Evolutionary conservation across 345 rosid species (phyloP).

Genomic region (Sisymbrium altissimum): DNA sequence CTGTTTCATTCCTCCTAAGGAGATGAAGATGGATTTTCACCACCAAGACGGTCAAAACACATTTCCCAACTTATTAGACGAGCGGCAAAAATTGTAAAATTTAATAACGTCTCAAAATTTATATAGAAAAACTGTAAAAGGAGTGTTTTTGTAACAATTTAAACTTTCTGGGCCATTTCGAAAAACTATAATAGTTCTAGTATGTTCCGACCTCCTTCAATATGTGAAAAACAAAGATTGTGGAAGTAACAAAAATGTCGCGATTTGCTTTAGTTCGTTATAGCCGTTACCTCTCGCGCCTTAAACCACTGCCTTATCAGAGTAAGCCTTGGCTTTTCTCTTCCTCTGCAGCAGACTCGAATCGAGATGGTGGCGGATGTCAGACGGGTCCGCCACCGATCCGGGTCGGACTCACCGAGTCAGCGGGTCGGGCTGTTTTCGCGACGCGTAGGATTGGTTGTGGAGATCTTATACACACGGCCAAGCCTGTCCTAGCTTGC

Average conservation of each 20-base stretch:
- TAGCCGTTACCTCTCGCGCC: slow-evolving; percentile 46
- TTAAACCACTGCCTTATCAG: slow-evolving; percentile 5
- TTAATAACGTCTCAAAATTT: neutral
- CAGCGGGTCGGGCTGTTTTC: slow-evolving; percentile 87
- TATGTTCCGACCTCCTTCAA: neutral
- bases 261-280: slow-evolving; percentile 25
- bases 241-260: slow-evolving; percentile 14
- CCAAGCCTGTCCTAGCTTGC: slow-evolving; percentile 54
- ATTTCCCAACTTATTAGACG: slow-evolving; percentile 9
- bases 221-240: neutral
- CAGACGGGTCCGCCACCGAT: slow-evolving; percentile 60
- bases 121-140: neutral
- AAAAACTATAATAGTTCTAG: neutral
- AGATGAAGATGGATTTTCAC: slow-evolving; percentile 44
- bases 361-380: slow-evolving; percentile 15
- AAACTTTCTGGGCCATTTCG: neutral
- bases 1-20: slow-evolving; percentile 86
- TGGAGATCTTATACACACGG: slow-evolving; percentile 85
- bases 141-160: neutral
- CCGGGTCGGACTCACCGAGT: slow-evolving; percentile 58
- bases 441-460: slow-evolving; percentile 61
- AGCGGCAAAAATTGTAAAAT: neutral
- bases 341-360: slow-evolving; percentile 31
- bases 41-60: slow-evolving; percentile 22
- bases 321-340: slow-evolving; percentile 3